These are phyloP conservation scores for Fimicolochytrium jonesii DNA, from an alignment of 192 early-diverging fungal genomes.

Conservation along the genomic window DNA sequence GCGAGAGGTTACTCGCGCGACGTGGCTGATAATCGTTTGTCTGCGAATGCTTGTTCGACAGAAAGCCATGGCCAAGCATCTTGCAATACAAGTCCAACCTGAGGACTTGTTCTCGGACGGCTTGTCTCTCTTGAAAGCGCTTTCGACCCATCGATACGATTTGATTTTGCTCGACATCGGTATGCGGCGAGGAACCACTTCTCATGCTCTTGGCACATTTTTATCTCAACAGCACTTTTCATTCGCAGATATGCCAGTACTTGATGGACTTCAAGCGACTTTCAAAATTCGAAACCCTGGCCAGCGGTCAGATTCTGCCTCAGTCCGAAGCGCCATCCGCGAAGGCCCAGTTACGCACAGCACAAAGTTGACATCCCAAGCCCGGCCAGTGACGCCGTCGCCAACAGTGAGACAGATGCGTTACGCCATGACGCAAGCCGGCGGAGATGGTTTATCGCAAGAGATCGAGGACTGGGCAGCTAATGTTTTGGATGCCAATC, in stretches of 20 bases:
- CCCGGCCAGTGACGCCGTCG: conserved; percentile 5
- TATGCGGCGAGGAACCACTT: neutral
- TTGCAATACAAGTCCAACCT: conserved; percentile 2
- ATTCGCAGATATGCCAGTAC: conserved; percentile 23
- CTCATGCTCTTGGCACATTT: no score
- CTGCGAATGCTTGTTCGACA: neutral
- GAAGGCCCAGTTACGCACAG: no score
- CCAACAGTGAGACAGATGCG: conserved; percentile 19
- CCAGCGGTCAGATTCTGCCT: conserved; percentile 2
- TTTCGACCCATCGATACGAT: conserved; percentile 15
- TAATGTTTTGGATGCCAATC: conserved; percentile 14
- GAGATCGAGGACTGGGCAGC: neutral
- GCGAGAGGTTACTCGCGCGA: neutral
- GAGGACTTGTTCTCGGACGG: conserved; percentile 24
- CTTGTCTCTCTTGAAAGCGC: conserved; percentile 15
- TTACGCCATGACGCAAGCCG: conserved; percentile 7
- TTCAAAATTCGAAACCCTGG: conserved; percentile 15
- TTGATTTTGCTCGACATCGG: conserved; percentile 24
- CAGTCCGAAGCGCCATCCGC: no score
- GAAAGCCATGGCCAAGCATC: conserved; percentile 22
- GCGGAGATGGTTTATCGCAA: neutral
- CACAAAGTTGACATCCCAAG: no score
- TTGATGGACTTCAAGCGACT: conserved; percentile 25
- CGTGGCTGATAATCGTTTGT: neutral
- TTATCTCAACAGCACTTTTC: no score